Evolutionary conservation across 2,329 filamentous ascomycete genomes (phyloP), one percentile per base, ranked within the genome.

Genomic region (Microcyclospora tardicrescens): DNA sequence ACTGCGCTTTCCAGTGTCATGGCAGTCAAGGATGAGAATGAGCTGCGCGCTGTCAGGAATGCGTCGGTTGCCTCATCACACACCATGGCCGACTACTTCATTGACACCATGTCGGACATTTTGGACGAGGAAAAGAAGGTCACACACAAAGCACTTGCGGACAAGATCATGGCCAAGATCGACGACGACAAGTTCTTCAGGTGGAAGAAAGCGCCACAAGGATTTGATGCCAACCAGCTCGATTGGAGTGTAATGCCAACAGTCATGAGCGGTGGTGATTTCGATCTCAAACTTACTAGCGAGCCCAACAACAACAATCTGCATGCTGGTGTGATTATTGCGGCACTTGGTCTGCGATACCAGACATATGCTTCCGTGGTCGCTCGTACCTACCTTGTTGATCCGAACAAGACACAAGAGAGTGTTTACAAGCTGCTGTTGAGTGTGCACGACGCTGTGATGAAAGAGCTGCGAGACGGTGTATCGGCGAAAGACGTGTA

Each of bases 81-180:
- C 42, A 69, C 96, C 43, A 93, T 96, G 79, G 85, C 85, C 36
- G 85, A 89, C 43, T 98, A 91, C 63, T 96, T 96, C 60, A 79
- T 98, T 48, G 91, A 98, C 57, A 87, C 95, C 60, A 96, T 98
- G 87, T 94, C 89, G 36, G 81, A 83, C 51, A 81, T 96, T 37
- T 76, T 98, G 43, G 91, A 98, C 56, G 81, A 87, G 50, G 93
- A 96, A 61, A 95, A 94, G 69, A 94, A 94, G 59, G 85, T 96
- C 57, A 91, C 86, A 46, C 91, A 98, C 63, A 84, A 80, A 48
- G 72, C 73, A 2, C 72, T 98, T 6, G 79, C 84, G n/a, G 78
- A 84, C 53, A 91, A 87, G 62, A 81, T 98, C 27, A 79, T 89
- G 50, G 76, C 78, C 54, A 95, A 95, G 65, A 79, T 98, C 40